These are phyloP conservation scores for Verbena officinalis DNA, from an alignment of 257 asterid genomes.

Conservation along the genomic window DNA sequence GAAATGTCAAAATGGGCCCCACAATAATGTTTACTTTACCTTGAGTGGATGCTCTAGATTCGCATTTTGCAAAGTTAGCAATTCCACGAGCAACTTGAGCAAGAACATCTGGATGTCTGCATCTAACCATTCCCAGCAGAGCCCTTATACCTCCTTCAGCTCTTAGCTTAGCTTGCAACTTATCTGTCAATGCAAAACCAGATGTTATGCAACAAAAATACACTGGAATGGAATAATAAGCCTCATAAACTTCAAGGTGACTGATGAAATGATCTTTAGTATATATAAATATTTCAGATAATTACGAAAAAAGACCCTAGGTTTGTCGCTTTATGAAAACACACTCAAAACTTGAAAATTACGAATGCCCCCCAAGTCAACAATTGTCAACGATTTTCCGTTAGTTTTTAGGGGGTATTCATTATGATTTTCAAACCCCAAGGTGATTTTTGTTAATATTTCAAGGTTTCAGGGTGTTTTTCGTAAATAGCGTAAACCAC, in stretches of 20 bases:
- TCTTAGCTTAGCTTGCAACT: conserved; percentile 60
- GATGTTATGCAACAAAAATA: neutral
- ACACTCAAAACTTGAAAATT: too few relatives aligned
- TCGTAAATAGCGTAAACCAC: too few relatives aligned
- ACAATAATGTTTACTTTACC: conserved; percentile 40
- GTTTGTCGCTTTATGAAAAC: too few relatives aligned
- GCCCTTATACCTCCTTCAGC: conserved; percentile 84
- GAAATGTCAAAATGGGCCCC: neutral
- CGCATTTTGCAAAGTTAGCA: conserved; percentile 92
- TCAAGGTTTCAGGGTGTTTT: too few relatives aligned
- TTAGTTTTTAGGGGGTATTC: too few relatives aligned
- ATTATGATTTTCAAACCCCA: too few relatives aligned
- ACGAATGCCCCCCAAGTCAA: too few relatives aligned
- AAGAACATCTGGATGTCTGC: conserved; percentile 87
- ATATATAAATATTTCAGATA: neutral
- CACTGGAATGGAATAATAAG: too few relatives aligned
- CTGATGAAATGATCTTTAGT: neutral
- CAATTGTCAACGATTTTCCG: too few relatives aligned
- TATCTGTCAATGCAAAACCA: conserved; percentile 47
- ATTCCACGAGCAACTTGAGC: conserved; percentile 95
- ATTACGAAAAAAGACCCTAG: too few relatives aligned
- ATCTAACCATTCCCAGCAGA: conserved; percentile 72
- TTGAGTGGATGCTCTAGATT: conserved; percentile 75
- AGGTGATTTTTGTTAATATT: too few relatives aligned
- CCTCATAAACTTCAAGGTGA: neutral